Evolutionary conservation across 139 green algal genomes (phyloP).

Genomic region (Coccomyxa sp.): DNA sequence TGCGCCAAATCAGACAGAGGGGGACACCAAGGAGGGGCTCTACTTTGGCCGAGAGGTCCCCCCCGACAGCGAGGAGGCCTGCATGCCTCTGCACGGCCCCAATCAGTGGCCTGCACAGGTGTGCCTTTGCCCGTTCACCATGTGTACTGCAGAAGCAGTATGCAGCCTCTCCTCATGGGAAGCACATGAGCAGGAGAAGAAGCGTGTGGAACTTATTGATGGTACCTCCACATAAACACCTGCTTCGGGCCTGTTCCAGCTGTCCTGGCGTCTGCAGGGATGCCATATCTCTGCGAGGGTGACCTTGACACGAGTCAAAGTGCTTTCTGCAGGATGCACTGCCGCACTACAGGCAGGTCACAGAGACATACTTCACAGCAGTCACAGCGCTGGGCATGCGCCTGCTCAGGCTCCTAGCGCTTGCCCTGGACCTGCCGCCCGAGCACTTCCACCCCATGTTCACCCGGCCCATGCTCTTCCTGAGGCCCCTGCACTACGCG

Average conservation of each 20-base stretch:
- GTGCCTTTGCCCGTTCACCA: too few relatives aligned
- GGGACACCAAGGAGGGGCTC: conserved; percentile 90
- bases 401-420: conserved; percentile 72
- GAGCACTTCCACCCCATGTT: conserved; percentile 75
- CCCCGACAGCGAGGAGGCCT: conserved; percentile 35
- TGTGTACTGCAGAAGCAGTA: too few relatives aligned
- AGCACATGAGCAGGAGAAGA: too few relatives aligned
- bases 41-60: conserved; percentile 75
- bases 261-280: too few relatives aligned
- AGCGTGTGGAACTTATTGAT: too few relatives aligned
- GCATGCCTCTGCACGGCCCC: conserved; percentile 76
- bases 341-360: conserved; percentile 41
- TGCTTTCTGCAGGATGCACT: conserved; percentile 27
- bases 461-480: conserved; percentile 60
- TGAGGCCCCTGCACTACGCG: conserved; percentile 88
- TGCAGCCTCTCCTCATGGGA: too few relatives aligned
- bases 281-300: too few relatives aligned
- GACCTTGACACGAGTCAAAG: too few relatives aligned
- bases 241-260: too few relatives aligned
- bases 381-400: conserved; percentile 35
- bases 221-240: too few relatives aligned
- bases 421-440: conserved; percentile 60
- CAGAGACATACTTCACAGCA: conserved; percentile 55
- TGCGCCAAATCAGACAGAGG: conserved; percentile 38
- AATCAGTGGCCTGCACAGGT: conserved; percentile 82